Base-by-base conservation (phyloP, 2,329 filamentous ascomycete genomes). In the Periconia digitata region DNA sequence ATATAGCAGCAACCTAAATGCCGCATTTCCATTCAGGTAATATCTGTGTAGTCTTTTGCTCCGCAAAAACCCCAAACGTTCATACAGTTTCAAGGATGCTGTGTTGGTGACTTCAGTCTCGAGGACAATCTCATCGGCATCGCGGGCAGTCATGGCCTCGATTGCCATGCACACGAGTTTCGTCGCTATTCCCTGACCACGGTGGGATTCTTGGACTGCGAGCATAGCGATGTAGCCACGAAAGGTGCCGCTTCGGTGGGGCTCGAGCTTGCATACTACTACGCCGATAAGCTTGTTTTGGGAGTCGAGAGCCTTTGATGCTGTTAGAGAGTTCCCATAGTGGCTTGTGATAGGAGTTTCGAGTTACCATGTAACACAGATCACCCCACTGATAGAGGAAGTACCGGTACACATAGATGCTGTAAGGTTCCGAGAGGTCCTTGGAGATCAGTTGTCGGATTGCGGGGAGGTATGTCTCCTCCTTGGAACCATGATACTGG, bases 221-320 rank as follows among this genome's bases (percentile, higher is more conserved):
- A 99, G 81, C 94, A 99, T 99, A 65, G 94, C 94, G 60, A 99
- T 97, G 74, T 99, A 99, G 48, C 94, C 94, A 54, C 94, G 84
- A 55, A 91, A 79, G 1, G 91, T 92, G 55, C 92, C 91, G 6
- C 87, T 89, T 18, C 89, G 83, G 74, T 99, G 94, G 20, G 85
- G 82, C 70, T 99, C 94, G 50, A 99, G 84, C 72, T 99, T 99
- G 73, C 88, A 96, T 51, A 99, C 86, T 38, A 99, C 87, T 39
- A 97, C 92, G 48, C 94, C 94, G 50, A 96, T 83, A 47, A 99
- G 82, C 44, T 85, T 81, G 43, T 76, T 50, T 22, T 55, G 67
- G 16, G 58, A 48, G 48, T 70, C 63, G 29, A 71, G 62, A 38
- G 70, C 63, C 69, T 72, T 36, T 3, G 6, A 16, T 15, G 3